phyloP scores from a whole-genome alignment of 2,329 filamentous ascomycete genomes.

The Trichophaea hybrida region DNA sequence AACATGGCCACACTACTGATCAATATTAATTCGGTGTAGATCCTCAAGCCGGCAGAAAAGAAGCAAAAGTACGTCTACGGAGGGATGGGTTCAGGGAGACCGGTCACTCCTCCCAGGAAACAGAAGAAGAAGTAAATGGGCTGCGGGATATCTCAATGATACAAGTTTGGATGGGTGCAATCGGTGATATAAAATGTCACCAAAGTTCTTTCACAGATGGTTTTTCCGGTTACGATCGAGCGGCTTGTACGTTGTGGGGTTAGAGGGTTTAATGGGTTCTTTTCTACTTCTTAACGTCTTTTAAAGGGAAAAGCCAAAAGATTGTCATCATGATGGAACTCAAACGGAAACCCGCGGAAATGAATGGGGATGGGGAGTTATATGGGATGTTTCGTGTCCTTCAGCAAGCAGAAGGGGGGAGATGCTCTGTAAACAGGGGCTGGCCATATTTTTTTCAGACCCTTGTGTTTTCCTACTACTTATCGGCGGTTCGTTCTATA shows the following conservation, averaged over 20 bases:
- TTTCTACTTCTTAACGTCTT: background rate
- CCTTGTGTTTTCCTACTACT: background rate
- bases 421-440: background rate
- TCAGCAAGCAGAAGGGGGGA: background rate
- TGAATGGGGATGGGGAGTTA: background rate
- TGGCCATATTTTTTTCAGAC: background rate
- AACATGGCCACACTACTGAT: background rate
- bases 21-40: constrained; percentile 40
- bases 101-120: constrained; percentile 57
- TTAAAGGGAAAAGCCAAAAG: background rate
- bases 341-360: background rate
- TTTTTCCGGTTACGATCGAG: background rate
- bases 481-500: background rate
- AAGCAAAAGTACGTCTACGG: constrained; percentile 98
- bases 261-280: background rate
- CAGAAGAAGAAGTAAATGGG: constrained; percentile 49
- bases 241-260: background rate
- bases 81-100: constrained; percentile 55
- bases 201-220: background rate
- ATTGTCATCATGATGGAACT: constrained; percentile 1
- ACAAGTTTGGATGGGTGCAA: background rate
- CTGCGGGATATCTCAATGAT: background rate
- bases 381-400: background rate
- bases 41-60: constrained; percentile 99
- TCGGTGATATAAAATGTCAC: background rate